Evolutionary conservation across 768 basidiomycete genomes (phyloP).

Genomic region (Pilatotrama ljubarskyi): DNA sequence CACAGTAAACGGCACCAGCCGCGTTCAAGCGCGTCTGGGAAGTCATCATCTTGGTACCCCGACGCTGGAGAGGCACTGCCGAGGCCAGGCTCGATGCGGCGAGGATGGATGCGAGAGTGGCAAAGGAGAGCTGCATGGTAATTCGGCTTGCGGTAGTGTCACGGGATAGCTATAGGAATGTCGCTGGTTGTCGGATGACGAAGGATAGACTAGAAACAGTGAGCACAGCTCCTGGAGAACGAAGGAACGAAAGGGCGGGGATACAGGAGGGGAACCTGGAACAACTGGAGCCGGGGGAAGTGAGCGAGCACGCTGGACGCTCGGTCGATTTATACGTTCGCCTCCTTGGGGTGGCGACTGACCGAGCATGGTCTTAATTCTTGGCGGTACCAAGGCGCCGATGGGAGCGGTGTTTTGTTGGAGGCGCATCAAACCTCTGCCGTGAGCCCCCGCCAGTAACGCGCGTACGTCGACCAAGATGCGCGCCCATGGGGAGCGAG

Average conservation of each 20-base stretch:
- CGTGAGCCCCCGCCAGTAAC: too few relatives aligned
- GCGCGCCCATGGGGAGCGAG: too few relatives aligned
- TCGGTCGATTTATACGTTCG: not conserved
- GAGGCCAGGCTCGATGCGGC: constrained; percentile 13
- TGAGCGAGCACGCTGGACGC: not conserved
- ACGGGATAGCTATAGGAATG: not conserved
- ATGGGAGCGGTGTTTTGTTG: not conserved
- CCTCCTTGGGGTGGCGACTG: too few relatives aligned
- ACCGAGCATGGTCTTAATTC: too few relatives aligned
- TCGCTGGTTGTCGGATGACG: not conserved
- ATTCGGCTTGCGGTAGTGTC: not conserved
- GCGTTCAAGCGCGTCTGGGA: constrained; percentile 7
- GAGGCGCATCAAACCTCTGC: not conserved
- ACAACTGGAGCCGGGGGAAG: constrained; percentile 8
- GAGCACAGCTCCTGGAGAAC: constrained; percentile 19
- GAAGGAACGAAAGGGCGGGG: not conserved
- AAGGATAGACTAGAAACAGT: not conserved
- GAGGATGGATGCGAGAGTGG: constrained; percentile 4
- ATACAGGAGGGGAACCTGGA: not conserved
- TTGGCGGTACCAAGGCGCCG: not conserved
- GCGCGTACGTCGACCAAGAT: too few relatives aligned
- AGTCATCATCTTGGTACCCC: constrained; percentile 14
- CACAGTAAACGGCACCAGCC: constrained; percentile 18
- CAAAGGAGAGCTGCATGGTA: constrained; percentile 11
- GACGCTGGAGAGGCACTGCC: constrained; percentile 9